These are phyloP conservation scores for Musa acuminata DNA, from an alignment of 176 grass and related monocot species.

Conservation along the genomic window DNA sequence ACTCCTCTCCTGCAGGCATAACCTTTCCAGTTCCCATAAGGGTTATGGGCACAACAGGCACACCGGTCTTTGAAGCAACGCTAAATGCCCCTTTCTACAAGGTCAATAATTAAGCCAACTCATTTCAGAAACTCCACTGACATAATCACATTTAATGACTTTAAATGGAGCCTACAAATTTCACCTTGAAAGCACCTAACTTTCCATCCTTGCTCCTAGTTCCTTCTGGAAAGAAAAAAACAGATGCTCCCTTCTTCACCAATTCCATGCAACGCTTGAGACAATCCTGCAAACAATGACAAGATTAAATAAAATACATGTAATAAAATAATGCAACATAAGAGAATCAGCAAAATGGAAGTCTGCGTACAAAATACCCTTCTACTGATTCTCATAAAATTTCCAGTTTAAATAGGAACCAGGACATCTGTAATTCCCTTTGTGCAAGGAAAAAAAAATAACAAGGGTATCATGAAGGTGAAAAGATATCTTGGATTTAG, in stretches of 20 bases:
- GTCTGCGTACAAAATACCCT: neutral
- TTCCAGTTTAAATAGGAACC: no score
- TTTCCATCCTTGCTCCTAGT: conserved; percentile 93
- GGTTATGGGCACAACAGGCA: conserved; percentile 73
- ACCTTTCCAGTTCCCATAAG: conserved; percentile 78
- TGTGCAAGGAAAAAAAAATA: neutral
- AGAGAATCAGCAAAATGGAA: conserved; percentile 4
- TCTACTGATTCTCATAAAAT: neutral
- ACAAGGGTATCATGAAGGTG: neutral
- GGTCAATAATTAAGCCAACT: conserved; percentile 15
- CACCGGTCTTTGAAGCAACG: conserved; percentile 74
- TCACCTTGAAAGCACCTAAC: conserved; percentile 87
- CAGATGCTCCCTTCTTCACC: conserved; percentile 65
- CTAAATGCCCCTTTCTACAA: conserved; percentile 86
- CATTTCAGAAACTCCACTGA: neutral
- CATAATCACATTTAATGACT: conserved; percentile 15
- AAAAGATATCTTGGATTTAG: neutral
- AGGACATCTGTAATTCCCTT: no score
- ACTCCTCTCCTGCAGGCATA: conserved; percentile 89
- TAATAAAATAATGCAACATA: neutral
- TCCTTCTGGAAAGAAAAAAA: conserved; percentile 97
- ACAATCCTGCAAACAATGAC: conserved; percentile 57
- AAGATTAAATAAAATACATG: neutral
- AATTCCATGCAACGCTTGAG: conserved; percentile 75
- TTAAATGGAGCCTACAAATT: neutral